phyloP scores from a whole-genome alignment of 306 rosid genomes.

The Cyamopsis tetragonoloba region DNA sequence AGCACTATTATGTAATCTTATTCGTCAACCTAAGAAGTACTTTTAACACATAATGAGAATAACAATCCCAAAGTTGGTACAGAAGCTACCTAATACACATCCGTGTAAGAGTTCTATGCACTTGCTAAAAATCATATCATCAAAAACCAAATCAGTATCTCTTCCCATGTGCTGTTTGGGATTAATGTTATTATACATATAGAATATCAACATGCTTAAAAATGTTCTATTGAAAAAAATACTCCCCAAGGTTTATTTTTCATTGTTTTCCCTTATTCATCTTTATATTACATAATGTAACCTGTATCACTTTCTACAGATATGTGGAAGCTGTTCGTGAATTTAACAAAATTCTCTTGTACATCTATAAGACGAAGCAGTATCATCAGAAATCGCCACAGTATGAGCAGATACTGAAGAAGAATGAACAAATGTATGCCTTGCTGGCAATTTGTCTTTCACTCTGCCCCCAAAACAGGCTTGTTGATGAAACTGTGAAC shows the following conservation, averaged over 20 bases:
- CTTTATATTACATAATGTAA: background rate
- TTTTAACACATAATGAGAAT: too few relatives aligned
- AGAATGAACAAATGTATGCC: conserved; percentile 99
- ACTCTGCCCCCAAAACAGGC: conserved; percentile 83
- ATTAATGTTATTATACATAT: background rate
- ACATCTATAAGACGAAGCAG: conserved; percentile 72
- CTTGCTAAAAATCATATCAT: background rate
- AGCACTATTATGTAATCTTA: too few relatives aligned
- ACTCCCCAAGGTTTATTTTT: background rate
- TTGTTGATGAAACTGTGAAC: conserved; percentile 89
- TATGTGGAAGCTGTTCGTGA: conserved; percentile 92
- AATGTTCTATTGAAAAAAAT: background rate
- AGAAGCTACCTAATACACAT: background rate
- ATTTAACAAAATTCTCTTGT: conserved; percentile 82
- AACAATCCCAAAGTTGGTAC: too few relatives aligned
- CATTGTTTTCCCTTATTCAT: background rate
- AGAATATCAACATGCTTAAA: background rate
- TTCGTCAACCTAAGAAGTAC: too few relatives aligned
- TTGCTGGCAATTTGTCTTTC: conserved; percentile 90
- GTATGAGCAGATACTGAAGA: conserved; percentile 91
- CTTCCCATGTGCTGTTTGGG: background rate
- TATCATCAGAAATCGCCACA: conserved; percentile 92
- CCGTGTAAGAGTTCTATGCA: background rate
- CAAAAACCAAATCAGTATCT: background rate
- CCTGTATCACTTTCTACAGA: conserved; percentile 32